Base-by-base conservation (phyloP, 176 grass and related monocot genomes). In the Juncus effusus region DNA sequence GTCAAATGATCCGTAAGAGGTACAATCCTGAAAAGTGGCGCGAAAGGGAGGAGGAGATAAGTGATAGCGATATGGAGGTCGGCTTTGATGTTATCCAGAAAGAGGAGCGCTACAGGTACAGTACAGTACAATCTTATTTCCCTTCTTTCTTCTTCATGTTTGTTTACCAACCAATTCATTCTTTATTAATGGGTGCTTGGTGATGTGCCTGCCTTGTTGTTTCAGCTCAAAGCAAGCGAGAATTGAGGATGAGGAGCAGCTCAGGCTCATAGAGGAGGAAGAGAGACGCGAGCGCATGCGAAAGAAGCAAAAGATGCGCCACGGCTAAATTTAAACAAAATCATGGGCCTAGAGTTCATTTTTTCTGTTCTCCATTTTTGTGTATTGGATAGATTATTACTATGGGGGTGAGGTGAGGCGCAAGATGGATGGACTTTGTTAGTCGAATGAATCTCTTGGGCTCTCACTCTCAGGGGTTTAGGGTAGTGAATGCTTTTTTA, bases 51-150 rank as follows among this genome's bases (percentile, higher is more conserved):
- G 85, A 82, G 38, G 88, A 92, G 19, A 28, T 28, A 5, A 9
- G 9, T 58, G 85, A 84, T 16, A 77, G 80, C 47, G 63, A 92
- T 67, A 97, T 97, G 93, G 93, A 84, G 72, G 85, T 73, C 54
- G 78, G 70, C 65, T 96, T 84, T 54, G 65, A 84, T 64, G 76
- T 70, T 19, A 89, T 97, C 67, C 75, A 89, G 9, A 89, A 79
- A 57, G 93, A 97, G 81, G 93, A 97, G 59, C 86, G 19, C 15
- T 73, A 66, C 38, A 91, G 87, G 93, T 96, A 90, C 39, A 36
- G 9, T 47, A 47, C 4, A 47, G 4, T 47, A 47, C 44, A 47
- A 6, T 47, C 44, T 47, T 62, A 47, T 6, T 53, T 52, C 0
- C 58, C 40, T 36, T 60, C 36, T 45, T 51, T 59, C 51, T 13